These are phyloP conservation scores for Pseudocercospora crystallina DNA, from an alignment of 2,329 filamentous ascomycete species.

Conservation along the genomic window DNA sequence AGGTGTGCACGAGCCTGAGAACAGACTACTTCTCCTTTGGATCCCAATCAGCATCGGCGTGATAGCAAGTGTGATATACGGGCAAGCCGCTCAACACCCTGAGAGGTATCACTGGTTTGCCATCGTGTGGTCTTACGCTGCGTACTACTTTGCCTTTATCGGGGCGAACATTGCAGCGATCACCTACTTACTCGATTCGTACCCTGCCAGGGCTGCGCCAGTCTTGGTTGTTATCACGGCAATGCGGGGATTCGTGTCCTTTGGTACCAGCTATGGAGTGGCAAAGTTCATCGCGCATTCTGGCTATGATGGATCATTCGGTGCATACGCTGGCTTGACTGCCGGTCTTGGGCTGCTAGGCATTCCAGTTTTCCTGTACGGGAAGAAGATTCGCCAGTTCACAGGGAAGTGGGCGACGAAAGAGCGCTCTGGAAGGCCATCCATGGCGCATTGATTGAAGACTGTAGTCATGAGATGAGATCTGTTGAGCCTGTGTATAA, in stretches of 20 bases:
- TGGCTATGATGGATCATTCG: slow-evolving; percentile 37
- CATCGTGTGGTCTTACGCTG: slow-evolving; percentile 25
- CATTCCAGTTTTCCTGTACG: slow-evolving; percentile 33
- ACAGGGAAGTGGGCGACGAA: slow-evolving; percentile 33
- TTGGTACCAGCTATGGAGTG: slow-evolving; percentile 44
- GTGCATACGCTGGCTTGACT: slow-evolving; percentile 34
- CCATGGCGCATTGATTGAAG: slow-evolving; percentile 16
- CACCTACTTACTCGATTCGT: slow-evolving; percentile 48
- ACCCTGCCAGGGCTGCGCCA: slow-evolving; percentile 44
- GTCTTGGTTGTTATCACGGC: slow-evolving; percentile 49
- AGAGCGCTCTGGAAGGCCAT: slow-evolving; percentile 18
- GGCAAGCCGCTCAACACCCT: slow-evolving; percentile 26
- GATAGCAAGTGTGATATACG: slow-evolving; percentile 42
- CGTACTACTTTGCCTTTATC: slow-evolving; percentile 38
- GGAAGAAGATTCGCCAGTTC: slow-evolving; percentile 35
- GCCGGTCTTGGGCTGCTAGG: slow-evolving; percentile 33
- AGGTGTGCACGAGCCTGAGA: slow-evolving; percentile 46
- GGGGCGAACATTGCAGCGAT: slow-evolving; percentile 48
- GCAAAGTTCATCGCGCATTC: slow-evolving; percentile 33
- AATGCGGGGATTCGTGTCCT: slow-evolving; percentile 48
- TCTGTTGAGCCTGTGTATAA: neutral
- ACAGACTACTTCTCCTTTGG: slow-evolving; percentile 38
- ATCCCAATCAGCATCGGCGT: slow-evolving; percentile 42
- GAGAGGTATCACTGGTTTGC: slow-evolving; percentile 28
- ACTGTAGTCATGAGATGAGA: neutral